phyloP scores from a whole-genome alignment of 176 grass and related monocot species.

The Chloris gayana region DNA sequence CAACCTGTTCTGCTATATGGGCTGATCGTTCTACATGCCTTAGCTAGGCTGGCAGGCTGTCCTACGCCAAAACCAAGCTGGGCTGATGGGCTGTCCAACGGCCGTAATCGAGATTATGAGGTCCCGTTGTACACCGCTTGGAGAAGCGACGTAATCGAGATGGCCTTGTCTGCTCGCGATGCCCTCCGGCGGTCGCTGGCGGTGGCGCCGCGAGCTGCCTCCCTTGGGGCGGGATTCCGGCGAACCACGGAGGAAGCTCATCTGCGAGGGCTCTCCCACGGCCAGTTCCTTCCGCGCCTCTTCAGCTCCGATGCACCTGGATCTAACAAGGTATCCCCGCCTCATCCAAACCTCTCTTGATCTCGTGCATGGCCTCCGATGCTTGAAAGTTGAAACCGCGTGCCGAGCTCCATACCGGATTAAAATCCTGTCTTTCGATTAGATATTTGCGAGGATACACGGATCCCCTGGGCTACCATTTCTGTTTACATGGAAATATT shows the following conservation, averaged over 20 bases:
- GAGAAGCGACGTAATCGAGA: no score
- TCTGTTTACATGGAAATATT: background rate
- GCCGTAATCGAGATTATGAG: no score
- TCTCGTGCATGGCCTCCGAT: background rate
- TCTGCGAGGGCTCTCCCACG: background rate
- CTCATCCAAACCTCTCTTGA: background rate
- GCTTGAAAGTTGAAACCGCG: background rate
- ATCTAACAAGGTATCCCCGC: constrained; percentile 3
- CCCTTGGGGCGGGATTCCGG: background rate
- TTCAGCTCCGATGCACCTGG: constrained; percentile 6
- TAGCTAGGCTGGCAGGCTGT: no score
- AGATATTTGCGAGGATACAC: background rate
- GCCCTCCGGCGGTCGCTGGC: background rate
- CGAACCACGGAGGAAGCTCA: background rate
- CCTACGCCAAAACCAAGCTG: no score
- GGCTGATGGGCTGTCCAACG: no score
- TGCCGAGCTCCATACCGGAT: no score
- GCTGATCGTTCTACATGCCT: no score
- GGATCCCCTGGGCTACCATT: background rate
- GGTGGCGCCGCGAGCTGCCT: background rate
- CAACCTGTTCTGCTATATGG: no score
- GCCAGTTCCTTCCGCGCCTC: background rate
- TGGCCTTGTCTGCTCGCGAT: background rate
- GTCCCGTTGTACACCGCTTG: no score
- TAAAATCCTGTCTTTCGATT: background rate